Percentiles rank a stretch among this genome's conserved stretches.
phyloP scores from a whole-genome alignment of 306 rosid species.

The Quillaja saponaria region DNA sequence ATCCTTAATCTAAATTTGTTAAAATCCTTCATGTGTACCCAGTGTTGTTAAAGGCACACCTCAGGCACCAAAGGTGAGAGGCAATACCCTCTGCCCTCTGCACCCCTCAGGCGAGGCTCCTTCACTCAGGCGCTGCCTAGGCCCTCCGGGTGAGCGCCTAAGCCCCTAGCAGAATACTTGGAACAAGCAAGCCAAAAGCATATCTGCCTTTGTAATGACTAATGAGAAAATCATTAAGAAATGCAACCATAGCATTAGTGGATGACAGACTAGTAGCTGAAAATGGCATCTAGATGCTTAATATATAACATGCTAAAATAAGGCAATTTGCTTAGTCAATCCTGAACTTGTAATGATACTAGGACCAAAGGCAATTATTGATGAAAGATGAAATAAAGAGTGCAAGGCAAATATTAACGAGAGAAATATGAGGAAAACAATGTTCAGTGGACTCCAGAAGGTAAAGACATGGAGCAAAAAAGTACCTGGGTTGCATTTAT shows the following conservation, averaged over 20 bases:
- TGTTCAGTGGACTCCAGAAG: constrained; percentile 9
- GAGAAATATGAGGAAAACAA: not conserved
- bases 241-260: not conserved
- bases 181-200: constrained; percentile 10
- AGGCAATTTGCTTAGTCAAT: not conserved
- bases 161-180: no score
- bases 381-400: no score
- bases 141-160: no score
- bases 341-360: not conserved
- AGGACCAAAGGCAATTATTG: no score
- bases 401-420: not conserved
- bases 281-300: not conserved
- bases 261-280: not conserved
- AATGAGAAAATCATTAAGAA: constrained; percentile 4
- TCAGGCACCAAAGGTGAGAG: no score
- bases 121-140: no score
- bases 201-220: not conserved
- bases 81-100: no score
- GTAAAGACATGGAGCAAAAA: constrained; percentile 5
- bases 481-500: constrained; percentile 90
- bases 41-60: no score
- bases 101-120: no score
- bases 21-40: no score
- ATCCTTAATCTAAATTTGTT: no score
- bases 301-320: no score